Base-by-base conservation (phyloP, 139 green algal species). In the Micractinium sp. region DNA sequence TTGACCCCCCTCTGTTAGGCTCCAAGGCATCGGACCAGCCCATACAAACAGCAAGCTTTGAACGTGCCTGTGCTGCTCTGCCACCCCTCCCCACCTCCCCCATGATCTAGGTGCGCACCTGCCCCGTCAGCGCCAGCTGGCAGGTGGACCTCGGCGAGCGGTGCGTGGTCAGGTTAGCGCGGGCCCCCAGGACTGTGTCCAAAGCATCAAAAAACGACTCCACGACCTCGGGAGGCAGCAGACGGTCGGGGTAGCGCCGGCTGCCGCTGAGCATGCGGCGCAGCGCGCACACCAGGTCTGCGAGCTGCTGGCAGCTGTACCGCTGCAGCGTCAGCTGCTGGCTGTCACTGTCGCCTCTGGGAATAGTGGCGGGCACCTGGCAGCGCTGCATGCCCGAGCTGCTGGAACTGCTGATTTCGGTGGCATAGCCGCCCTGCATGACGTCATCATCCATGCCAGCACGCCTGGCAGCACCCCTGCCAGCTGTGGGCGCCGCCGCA, bases 261-360 rank as follows among this genome's bases (percentile, higher is more conserved):
- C 81, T 35, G 56, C 81, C n/a, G 22, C n/a, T 23, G 66, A 87
- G 83, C 33, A 87, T 80, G 83, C 83, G 36, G 67, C 83, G 67
- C 66, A 87, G 66, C 16, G 67, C 20, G 67, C 47, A 16, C 25
- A 84, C 78, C 27, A 84, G 41, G 41, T 84, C 47, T n/a, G 31
- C 78, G 9, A 84, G 41, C 78, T 84, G 12, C 27, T 63, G 41
- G 29, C 78, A 39, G 78, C 78, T 84, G 18, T 67, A 63, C 29
- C 31, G 53, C 78, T 84, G 29, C 78, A 84, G 47, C 47, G 36
- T 25, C 41, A 84, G 78, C 78, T 63, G 41, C 27, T 38, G 12
- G 71, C 71, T 33, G 71, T 33, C 31, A 27, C 3, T 14, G 31
- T 39, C 5, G 47, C 5, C 47, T 16, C 9, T 16, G 47, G 47